Base-by-base conservation (phyloP, 495 filamentous ascomycete genomes). In the Evernia prunastri region DNA sequence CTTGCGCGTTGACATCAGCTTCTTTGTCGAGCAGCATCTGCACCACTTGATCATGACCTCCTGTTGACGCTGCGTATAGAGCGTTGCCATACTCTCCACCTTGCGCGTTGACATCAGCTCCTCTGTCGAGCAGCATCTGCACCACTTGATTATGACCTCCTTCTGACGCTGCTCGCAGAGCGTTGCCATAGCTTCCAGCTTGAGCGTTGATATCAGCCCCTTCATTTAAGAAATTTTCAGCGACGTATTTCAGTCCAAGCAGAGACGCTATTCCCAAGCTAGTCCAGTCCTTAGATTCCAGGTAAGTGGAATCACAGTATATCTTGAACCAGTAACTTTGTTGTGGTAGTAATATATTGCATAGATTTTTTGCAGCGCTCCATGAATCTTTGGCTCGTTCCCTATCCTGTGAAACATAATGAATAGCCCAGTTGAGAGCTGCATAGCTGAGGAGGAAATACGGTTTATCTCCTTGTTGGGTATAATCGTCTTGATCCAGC, bases 331-430 rank as follows among this genome's bases (percentile, higher is more conserved):
- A 56, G 31, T 56, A 27, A 9, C 51, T 27, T 15, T 42, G 20
- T 39, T 59, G 17, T 59, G 11, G 29, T 56, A 59, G 39, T 42
- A 18, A 59, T 59, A 40, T 29, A 59, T 59, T 42, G 13, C 17
- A 59, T 23, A 59, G 31, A 25, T 39, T 42, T 25, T 42, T 18
- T 33, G 23, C 23, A 59, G 57, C 33, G 13, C 25, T 59, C 20
- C 4, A 23, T 42, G 10, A n/a, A 39, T 39, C 37, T 59, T 42
- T 59, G 23, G 23, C 18, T 27, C 23, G 36, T 37, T 59, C 31
- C 13, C 39, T 42, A 35, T 35, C 9, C 57, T 63, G 6, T 36
- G 12, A 51, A 51, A 23, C 25, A 51, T 61, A 61, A n/a, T 61
- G 12, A 42, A 37, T 13, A n/a, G 25, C 25, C 36, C 17, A 59